phyloP scores from a whole-genome alignment of 176 grass and related monocot species.

The Carex scoparia region DNA sequence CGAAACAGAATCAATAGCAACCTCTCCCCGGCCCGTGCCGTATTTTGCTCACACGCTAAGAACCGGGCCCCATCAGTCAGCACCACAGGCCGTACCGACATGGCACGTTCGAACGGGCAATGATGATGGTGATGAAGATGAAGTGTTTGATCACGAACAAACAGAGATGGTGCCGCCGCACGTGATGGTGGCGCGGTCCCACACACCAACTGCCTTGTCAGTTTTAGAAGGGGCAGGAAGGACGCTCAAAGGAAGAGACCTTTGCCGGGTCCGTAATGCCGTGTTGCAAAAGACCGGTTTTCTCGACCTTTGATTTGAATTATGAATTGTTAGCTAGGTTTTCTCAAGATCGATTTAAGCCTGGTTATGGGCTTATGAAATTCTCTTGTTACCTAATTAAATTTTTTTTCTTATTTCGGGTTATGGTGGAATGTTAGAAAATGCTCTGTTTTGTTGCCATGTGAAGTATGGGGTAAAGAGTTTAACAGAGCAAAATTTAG shows the following conservation, averaged over 20 bases:
- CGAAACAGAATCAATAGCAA: neutral
- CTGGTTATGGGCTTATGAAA: neutral
- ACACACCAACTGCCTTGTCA: slow-evolving; percentile 16
- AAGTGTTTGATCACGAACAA: neutral
- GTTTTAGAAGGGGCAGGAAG: slow-evolving; percentile 33
- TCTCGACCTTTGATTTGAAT: slow-evolving; percentile 20
- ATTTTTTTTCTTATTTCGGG: neutral
- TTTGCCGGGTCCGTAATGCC: slow-evolving; percentile 39
- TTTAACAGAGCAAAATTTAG: too few species aligned
- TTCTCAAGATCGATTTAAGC: neutral
- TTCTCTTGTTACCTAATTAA: neutral
- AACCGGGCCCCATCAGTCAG: slow-evolving; percentile 13
- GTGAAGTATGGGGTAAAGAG: neutral
- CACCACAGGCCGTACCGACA: slow-evolving; percentile 13
- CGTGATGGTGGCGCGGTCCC: slow-evolving; percentile 34
- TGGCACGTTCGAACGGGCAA: slow-evolving; percentile 13
- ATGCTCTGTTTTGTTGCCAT: slow-evolving; percentile 1
- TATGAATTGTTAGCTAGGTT: neutral
- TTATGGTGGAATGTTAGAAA: neutral
- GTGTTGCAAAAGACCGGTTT: slow-evolving; percentile 35
- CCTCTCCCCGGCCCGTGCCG: neutral
- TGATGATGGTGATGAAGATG: neutral
- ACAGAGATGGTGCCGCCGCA: slow-evolving; percentile 37
- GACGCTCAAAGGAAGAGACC: slow-evolving; percentile 40
- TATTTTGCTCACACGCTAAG: neutral